Conservation (phyloP, 2,329 filamentous ascomycete species). For the Penicillium occitanis region DNA sequence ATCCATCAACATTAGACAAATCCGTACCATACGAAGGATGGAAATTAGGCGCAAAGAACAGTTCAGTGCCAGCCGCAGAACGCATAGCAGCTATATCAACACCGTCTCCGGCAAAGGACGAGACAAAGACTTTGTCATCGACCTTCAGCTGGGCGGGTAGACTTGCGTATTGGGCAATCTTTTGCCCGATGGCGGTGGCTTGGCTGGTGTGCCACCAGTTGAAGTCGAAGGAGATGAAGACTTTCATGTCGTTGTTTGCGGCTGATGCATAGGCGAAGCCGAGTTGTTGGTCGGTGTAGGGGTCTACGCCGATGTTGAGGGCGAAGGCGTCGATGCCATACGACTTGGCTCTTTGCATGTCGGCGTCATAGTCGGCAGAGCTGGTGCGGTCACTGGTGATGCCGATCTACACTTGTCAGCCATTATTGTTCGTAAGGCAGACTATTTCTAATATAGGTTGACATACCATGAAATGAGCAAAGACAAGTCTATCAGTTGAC, state of each 20-base stretch:
- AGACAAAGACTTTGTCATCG: slow-evolving; percentile 53
- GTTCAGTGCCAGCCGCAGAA: slow-evolving; percentile 40
- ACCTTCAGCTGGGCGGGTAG: slow-evolving; percentile 51
- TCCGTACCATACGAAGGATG: slow-evolving; percentile 42
- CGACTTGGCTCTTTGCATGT: slow-evolving; percentile 49
- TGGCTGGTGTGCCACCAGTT: slow-evolving; percentile 48
- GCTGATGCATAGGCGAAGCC: slow-evolving; percentile 53
- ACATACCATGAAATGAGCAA: slow-evolving; percentile 23
- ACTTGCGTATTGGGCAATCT: slow-evolving; percentile 49
- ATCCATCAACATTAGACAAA: slow-evolving; percentile 41
- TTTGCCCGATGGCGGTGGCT: slow-evolving; percentile 44
- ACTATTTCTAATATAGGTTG: not conserved
- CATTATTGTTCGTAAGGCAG: not conserved
- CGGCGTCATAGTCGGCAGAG: slow-evolving; percentile 48
- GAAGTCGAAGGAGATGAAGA: slow-evolving; percentile 60
- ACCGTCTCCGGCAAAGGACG: slow-evolving; percentile 54
- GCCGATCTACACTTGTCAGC: slow-evolving; percentile 41
- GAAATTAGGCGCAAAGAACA: slow-evolving; percentile 55
- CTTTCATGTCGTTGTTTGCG: slow-evolving; percentile 49
- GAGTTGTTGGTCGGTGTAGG: slow-evolving; percentile 48
- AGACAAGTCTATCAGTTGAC: slow-evolving; percentile 18
- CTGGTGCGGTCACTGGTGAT: slow-evolving; percentile 47
- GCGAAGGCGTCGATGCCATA: slow-evolving; percentile 52
- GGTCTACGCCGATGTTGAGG: slow-evolving; percentile 52
- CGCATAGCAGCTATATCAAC: slow-evolving; percentile 47